These are phyloP conservation scores for Cyberlindnera petersonii DNA, from an alignment of 805 yeast species.

Conservation along the genomic window DNA sequence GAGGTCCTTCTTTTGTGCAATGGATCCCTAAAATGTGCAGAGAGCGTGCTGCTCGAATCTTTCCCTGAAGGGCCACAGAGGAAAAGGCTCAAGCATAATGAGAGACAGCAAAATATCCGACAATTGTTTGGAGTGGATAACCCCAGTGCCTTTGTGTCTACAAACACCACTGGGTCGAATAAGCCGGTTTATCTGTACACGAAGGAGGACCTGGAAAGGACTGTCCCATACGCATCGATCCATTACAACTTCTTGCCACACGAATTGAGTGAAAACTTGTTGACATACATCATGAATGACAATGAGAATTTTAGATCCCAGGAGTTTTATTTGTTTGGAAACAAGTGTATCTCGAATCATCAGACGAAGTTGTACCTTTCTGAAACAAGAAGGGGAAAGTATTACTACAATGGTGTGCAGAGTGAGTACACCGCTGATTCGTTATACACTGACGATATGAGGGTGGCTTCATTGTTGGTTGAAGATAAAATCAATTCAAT, in stretches of 20 bases:
- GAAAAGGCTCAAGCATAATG: slow-evolving; percentile 2
- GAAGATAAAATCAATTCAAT: slow-evolving; percentile 39
- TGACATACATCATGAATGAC: slow-evolving; percentile 40
- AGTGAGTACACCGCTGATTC: slow-evolving; percentile 22
- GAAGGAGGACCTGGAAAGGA: slow-evolving; percentile 45
- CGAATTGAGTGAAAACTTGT: slow-evolving; percentile 42
- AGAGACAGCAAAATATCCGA: slow-evolving; percentile 21
- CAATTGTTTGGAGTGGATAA: slow-evolving; percentile 19
- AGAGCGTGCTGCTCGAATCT: slow-evolving; percentile 37
- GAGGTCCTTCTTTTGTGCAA: slow-evolving; percentile 52
- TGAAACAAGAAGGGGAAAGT: slow-evolving; percentile 14
- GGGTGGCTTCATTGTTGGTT: slow-evolving; percentile 35
- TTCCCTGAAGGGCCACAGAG: slow-evolving; percentile 16
- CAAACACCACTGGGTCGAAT: slow-evolving; percentile 18
- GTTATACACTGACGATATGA: slow-evolving; percentile 39
- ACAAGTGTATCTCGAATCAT: slow-evolving; percentile 58
- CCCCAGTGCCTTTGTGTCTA: slow-evolving; percentile 8
- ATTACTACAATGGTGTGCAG: slow-evolving; percentile 41
- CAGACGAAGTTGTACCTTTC: slow-evolving; percentile 37
- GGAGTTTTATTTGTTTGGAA: slow-evolving; percentile 60
- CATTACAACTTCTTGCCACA: slow-evolving; percentile 50
- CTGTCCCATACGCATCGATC: slow-evolving; percentile 50
- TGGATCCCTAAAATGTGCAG: slow-evolving; percentile 46
- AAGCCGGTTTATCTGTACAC: slow-evolving; percentile 42
- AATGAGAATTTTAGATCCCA: slow-evolving; percentile 37